Conservation (phyloP, 2,329 filamentous ascomycete genomes). For the Graphilbum sp. region DNA sequence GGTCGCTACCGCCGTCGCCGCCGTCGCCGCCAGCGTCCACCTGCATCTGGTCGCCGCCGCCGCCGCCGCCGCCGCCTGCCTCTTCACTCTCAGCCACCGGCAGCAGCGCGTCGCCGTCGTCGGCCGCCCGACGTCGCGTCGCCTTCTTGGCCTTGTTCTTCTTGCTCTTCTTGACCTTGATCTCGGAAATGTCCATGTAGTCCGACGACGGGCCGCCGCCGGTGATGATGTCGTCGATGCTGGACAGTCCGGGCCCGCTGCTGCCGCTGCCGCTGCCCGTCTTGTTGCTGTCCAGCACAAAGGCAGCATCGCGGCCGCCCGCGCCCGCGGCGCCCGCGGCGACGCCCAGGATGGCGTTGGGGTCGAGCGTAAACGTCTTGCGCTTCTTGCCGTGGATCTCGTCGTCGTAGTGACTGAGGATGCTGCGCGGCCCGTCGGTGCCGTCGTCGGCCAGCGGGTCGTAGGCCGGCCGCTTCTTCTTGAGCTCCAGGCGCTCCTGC, state of each 20-base stretch:
- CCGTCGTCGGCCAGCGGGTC: slow-evolving; percentile 60
- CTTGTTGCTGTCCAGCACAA: neutral
- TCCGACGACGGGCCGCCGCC: slow-evolving; percentile 61
- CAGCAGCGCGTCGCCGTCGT: slow-evolving; percentile 43
- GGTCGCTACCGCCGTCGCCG: neutral
- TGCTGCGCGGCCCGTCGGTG: slow-evolving; percentile 43
- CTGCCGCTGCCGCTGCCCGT: neutral
- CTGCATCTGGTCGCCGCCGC: slow-evolving; percentile 49
- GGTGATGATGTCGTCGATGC: slow-evolving; percentile 50
- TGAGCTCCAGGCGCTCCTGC: slow-evolving; percentile 61
- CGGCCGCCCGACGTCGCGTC: slow-evolving; percentile 46
- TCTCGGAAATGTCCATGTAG: slow-evolving; percentile 70
- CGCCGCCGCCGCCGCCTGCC: slow-evolving; percentile 9
- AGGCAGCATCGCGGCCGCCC: neutral
- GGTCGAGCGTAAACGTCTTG: slow-evolving; percentile 77
- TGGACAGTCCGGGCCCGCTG: slow-evolving; percentile 45
- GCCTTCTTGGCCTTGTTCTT: slow-evolving; percentile 72
- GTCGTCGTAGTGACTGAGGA: slow-evolving; percentile 88
- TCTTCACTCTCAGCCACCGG: slow-evolving; percentile 24
- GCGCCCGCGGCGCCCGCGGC: slow-evolving; percentile 33
- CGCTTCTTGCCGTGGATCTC: slow-evolving; percentile 82
- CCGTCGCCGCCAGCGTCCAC: slow-evolving; percentile 33
- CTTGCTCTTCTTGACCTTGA: slow-evolving; percentile 91
- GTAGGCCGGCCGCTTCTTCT: slow-evolving; percentile 82
- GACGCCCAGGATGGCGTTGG: slow-evolving; percentile 52